phyloP scores from a whole-genome alignment of 345 rosid species.

The Excoecaria cochinchinensis region DNA sequence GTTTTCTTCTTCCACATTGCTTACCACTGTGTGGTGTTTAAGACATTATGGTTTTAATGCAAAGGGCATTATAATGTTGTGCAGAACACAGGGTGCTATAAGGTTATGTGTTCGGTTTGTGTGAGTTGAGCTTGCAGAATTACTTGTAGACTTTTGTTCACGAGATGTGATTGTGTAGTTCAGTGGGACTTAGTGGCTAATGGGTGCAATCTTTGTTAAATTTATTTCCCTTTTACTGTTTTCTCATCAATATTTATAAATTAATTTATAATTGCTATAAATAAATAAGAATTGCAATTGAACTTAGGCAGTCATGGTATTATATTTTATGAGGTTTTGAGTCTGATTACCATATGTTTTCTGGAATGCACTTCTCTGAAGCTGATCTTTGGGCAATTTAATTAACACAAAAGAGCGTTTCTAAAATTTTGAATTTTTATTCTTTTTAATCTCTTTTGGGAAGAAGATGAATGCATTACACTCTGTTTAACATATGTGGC shows the following conservation, averaged over 20 bases:
- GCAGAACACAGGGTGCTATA: background rate
- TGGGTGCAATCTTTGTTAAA: background rate
- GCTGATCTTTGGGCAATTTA: background rate
- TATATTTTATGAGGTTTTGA: background rate
- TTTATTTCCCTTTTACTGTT: background rate
- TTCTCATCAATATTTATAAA: background rate
- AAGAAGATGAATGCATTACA: background rate
- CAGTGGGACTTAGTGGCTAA: background rate
- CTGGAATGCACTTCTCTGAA: background rate
- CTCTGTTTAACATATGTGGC: background rate
- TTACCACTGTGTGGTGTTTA: background rate
- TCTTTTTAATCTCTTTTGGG: background rate
- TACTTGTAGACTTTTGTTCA: background rate
- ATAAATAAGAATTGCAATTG: background rate
- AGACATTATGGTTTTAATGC: background rate
- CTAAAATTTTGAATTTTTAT: background rate
- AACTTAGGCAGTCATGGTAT: background rate
- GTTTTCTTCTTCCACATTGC: background rate
- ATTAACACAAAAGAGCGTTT: background rate
- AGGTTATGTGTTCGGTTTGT: background rate
- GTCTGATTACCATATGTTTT: background rate
- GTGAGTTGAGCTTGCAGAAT: background rate
- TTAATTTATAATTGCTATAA: background rate
- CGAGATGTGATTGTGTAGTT: background rate
- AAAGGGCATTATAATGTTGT: background rate